Conservation (phyloP, 441 rosid genomes). For the Syzygium syzygioides region DNA sequence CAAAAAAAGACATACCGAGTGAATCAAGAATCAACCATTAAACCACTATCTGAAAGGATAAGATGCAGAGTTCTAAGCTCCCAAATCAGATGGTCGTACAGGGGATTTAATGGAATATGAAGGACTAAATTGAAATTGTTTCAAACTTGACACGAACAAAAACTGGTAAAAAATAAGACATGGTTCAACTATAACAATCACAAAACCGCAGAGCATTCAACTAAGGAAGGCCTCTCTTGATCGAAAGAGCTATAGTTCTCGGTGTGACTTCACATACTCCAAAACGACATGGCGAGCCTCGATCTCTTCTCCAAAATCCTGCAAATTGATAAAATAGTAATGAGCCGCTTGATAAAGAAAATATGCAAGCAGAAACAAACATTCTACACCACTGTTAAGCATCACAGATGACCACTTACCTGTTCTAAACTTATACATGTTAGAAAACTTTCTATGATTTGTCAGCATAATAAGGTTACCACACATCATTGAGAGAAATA, state of each 20-base stretch:
- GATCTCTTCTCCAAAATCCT: constrained; percentile 57
- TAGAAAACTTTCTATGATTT: neutral
- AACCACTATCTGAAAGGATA: neutral
- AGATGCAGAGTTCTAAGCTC: neutral
- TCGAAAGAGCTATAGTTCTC: neutral
- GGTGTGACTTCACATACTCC: constrained; percentile 37
- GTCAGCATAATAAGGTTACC: neutral
- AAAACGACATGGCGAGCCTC: constrained; percentile 39
- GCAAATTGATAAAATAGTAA: neutral
- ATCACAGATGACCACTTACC: neutral
- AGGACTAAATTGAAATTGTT: neutral
- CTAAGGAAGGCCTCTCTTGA: neutral
- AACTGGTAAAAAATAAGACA: neutral
- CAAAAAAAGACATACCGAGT: neutral
- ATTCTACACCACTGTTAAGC: neutral
- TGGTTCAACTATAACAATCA: neutral
- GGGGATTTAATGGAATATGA: neutral
- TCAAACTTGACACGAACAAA: neutral
- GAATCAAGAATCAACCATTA: neutral
- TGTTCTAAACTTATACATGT: neutral
- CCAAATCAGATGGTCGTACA: neutral
- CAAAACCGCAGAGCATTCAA: neutral
- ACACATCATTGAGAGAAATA: neutral
- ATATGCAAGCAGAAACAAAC: neutral
- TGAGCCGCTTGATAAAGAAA: neutral